Evolutionary conservation across 306 rosid species (phyloP), one percentile per base, ranked within the genome.

Genomic region (Rosa rugosa): DNA sequence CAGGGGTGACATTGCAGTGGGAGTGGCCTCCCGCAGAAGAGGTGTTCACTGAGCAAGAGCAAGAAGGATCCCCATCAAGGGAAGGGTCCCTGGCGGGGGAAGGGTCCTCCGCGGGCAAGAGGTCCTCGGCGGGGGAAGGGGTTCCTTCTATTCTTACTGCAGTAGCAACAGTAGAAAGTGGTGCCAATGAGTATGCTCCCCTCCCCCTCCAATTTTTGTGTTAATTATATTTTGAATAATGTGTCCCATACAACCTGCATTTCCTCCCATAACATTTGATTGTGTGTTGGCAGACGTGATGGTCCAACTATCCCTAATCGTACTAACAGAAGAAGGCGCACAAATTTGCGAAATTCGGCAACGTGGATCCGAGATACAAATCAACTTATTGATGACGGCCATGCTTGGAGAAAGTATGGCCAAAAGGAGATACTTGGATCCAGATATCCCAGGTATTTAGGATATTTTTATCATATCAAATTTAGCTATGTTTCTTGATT

Each of bases 381-480:
- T 25, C 38, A 60, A 27, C 67, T 60, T 60, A 27, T 60, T 25
- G 67, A 60, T 27, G 67, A 60, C 11, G 67, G 67, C 8, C 67
- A 60, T 27, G 34, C 40, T 60, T 60, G 67, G 67, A 60, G 67
- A 27, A 60, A 60, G 67, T 60, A 60, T 12, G 67, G 67, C 8
- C 38, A 60, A 23, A 60, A 60, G 67, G 67, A 23, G 67, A 60
- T 60, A 60, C 40, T 60, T 25, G 67, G 67, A 60, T 23, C 67
- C 67, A 60, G 17, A 60, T 31, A 60, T 60, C 67, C 67, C 38
- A 60, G 67, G 67, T 60, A 60, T 12, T 60, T 60, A 0, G 1
- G 16, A 25, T 18, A 27, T 60, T 25, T 59, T 60, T 25, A 25
- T 60, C 18, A 25, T 60, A 22, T 25, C 67, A 60, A 60, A 25